Base-by-base conservation (phyloP, 208 protist genomes). In the Trypanosoma mega region DNA sequence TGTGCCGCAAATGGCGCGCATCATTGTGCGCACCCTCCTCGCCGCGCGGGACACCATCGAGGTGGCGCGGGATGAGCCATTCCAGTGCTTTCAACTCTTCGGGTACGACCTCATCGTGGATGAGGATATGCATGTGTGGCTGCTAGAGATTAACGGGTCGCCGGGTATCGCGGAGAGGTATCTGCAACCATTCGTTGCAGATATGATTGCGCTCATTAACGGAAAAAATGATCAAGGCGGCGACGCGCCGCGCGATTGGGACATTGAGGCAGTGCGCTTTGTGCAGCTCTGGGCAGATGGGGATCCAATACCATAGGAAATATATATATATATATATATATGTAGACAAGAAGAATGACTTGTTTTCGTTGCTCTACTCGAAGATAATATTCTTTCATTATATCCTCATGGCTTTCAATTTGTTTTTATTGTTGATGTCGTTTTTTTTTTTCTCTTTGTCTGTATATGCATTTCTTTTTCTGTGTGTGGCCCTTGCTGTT, bases 101-200 rank as follows among this genome's bases (percentile, higher is more conserved):
- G 92, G 92, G 29, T 97, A 93, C 58, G 92, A 97, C 62, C 36
- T 97, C 43, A 77, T 97, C 11, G 60, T 97, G 7, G 84, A 90
- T 26, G 87, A 84, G 11, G 73, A 78, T 20, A 52, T 91, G 29
- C 59, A 63, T 26, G 83, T 97, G 14, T 58, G 68, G 48, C 71
- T 97, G 45, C 75, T 94, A 24, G 89, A 96, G 86, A 93, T 96
- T 59, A 97, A 96, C 74, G 90, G 87, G 14, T 92, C 85, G 1
- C 90, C 92, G 14, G 90, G 82, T 14, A 64, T 90, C 34, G 92
- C 90, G 8, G 73, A 85, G 36, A 73, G 72, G 33, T 89, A 76
- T 31, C 64, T 94, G n/a, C 23, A 59, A 37, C 62, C 67, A 0
- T 39, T 93, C 4, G 87, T 94, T 34, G 33, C 59, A 3, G 73